Base-by-base conservation (phyloP, 163 green algal species). In the Prototheca stagnorum region DNA sequence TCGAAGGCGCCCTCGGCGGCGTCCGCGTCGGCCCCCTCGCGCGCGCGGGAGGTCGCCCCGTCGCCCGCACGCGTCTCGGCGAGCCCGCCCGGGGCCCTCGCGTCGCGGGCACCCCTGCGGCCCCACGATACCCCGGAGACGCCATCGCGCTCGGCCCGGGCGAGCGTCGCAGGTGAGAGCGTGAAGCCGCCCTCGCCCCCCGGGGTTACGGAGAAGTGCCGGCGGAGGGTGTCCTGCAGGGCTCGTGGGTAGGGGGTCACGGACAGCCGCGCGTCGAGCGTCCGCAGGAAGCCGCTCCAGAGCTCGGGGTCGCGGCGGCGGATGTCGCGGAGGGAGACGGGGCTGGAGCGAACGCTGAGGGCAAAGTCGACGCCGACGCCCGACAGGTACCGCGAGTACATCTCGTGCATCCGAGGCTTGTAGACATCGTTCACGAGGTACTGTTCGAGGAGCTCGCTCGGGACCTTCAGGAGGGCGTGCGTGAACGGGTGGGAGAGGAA, bases 351-450 rank as follows among this genome's bases (percentile, higher is more conserved):
- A 12, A 37, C 31, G 31, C 12, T 9, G 11, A 37, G 9, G 9
- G 9, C 31, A 9, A 9, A 37, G 11, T 37, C 31, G 11, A 37
- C 11, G 12, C 31, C 12, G 31, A 37, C 31, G 31, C 31, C 31
- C 11, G 31, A 9, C 31, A 37, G 31, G 11, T 37, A 9, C 11
- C 12, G 31, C 9, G 31, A 9, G 31, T 37, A 37, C 31, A 37
- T 9, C 34, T 61, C 59, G 57, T 79, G 70, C 70, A 79, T 79
- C 11, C 66, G 62, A 1, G 67, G 63, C 51, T 79, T 79, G 57
- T 79, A 79, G 1, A 52, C 54, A 25, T 79, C 70, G 43, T 68
- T 73, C n/a, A 60, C 24, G 1, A 73, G 51, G 12, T 43, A 27
- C 1, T 3, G 46, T 4, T 51, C 33, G 19, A 43, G 14, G 11